Evolutionary conservation across 495 filamentous ascomycete species (phyloP).

Genomic region (Aspergillus funiculosus): DNA sequence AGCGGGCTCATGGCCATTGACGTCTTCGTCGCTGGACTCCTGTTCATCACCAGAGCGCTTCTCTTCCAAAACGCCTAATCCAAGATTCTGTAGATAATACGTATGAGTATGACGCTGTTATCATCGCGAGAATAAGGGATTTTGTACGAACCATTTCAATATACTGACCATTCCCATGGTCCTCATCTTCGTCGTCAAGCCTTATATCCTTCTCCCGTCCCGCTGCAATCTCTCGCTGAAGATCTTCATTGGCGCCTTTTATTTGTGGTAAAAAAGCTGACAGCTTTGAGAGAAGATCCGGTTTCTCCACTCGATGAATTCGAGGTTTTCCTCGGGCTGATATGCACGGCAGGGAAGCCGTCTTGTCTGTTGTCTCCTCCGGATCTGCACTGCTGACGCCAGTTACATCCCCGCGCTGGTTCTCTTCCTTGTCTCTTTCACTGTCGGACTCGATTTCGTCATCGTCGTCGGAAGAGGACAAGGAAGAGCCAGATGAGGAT

Average conservation of each 20-base stretch:
- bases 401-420: conserved; percentile 12
- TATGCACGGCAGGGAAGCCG: conserved; percentile 23
- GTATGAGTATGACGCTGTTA: not conserved
- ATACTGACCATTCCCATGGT: conserved; percentile 32
- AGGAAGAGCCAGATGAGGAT: conserved; percentile 32
- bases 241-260: conserved; percentile 42
- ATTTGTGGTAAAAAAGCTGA: conserved; percentile 44
- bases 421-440: conserved; percentile 22
- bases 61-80: conserved; percentile 49
- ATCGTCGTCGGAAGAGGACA: conserved; percentile 21
- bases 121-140: not conserved
- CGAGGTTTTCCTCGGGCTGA: conserved; percentile 32
- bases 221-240: conserved; percentile 38
- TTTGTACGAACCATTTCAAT: conserved; percentile 46
- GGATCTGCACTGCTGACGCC: not conserved
- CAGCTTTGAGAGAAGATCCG: conserved; percentile 35
- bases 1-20: not conserved
- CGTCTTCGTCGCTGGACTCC: conserved; percentile 15
- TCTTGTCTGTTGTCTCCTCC: conserved; percentile 1
- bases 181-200: conserved; percentile 34
- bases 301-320: conserved; percentile 28
- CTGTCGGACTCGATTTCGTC: no score
- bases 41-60: conserved; percentile 26
- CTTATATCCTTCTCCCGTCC: conserved; percentile 30
- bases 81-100: conserved; percentile 37